phyloP scores from a whole-genome alignment of 78 protist species.

The Dictyostelium intermedium region DNA sequence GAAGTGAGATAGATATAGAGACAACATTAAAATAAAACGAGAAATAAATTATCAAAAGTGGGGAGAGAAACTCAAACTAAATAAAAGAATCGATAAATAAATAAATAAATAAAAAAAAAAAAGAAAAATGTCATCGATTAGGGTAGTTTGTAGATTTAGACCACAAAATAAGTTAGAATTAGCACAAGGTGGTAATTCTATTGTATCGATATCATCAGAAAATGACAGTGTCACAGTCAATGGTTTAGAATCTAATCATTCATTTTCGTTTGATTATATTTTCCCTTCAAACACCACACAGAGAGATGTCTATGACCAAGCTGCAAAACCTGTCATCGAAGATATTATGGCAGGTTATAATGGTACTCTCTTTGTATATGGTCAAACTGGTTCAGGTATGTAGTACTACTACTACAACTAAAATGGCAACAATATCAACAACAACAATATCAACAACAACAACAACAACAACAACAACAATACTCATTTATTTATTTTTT shows the following conservation, averaged over 20 bases:
- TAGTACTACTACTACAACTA: too few relatives aligned
- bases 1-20: too few relatives aligned
- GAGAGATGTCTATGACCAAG: constrained; percentile 80
- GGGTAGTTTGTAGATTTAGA: constrained; percentile 88
- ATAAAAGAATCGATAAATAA: background rate
- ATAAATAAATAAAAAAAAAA: background rate
- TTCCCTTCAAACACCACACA: constrained; percentile 70
- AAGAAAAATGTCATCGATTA: constrained; percentile 51
- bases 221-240: constrained; percentile 7
- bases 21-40: too few relatives aligned
- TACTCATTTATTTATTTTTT: too few relatives aligned
- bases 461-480: too few relatives aligned
- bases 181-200: constrained; percentile 44
- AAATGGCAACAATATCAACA: too few relatives aligned
- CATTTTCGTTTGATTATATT: constrained; percentile 84
- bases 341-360: constrained; percentile 76
- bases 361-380: constrained; percentile 79
- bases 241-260: constrained; percentile 39
- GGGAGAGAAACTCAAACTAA: background rate
- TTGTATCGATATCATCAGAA: constrained; percentile 28
- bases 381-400: constrained; percentile 6
- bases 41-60: background rate
- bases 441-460: too few relatives aligned
- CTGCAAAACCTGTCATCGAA: constrained; percentile 86
- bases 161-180: constrained; percentile 83